Conservation (phyloP, 345 rosid species). For the Lepidium sativum region DNA sequence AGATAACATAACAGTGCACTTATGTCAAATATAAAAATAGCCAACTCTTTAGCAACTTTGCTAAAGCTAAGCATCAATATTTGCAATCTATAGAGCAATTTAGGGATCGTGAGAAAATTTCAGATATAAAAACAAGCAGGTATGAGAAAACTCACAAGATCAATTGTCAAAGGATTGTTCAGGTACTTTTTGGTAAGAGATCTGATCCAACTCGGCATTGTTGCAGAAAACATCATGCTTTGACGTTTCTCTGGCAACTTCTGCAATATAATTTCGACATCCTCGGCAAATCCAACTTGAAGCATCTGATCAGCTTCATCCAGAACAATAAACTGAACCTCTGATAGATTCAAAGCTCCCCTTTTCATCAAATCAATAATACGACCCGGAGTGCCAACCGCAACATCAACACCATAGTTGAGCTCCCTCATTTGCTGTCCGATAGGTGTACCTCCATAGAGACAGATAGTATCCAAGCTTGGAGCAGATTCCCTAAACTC, state of each 20-base stretch:
- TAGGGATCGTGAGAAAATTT: neutral
- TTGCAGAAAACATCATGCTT: constrained; percentile 92
- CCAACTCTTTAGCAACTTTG: neutral
- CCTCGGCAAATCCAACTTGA: constrained; percentile 91
- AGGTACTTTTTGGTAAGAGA: constrained; percentile 64
- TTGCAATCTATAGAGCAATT: neutral
- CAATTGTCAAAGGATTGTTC: constrained; percentile 69
- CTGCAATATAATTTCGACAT: constrained; percentile 65
- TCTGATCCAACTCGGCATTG: constrained; percentile 89
- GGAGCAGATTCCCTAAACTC: constrained; percentile 80
- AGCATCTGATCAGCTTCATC: constrained; percentile 99
- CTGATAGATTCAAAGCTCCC: constrained; percentile 63
- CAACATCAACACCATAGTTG: constrained; percentile 72
- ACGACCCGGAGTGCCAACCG: constrained; percentile 98
- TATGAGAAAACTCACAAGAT: constrained; percentile 58
- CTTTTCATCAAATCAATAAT: constrained; percentile 87
- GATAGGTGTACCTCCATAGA: constrained; percentile 91
- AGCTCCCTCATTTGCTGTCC: constrained; percentile 63
- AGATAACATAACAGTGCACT: neutral
- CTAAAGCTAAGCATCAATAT: neutral
- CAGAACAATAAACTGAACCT: constrained; percentile 75
- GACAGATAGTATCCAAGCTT: constrained; percentile 72
- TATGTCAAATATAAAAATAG: neutral
- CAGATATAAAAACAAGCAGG: neutral
- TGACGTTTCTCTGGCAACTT: constrained; percentile 72